phyloP scores from a whole-genome alignment of 192 early-diverging fungal species.

The Backusella mclennaniae region DNA sequence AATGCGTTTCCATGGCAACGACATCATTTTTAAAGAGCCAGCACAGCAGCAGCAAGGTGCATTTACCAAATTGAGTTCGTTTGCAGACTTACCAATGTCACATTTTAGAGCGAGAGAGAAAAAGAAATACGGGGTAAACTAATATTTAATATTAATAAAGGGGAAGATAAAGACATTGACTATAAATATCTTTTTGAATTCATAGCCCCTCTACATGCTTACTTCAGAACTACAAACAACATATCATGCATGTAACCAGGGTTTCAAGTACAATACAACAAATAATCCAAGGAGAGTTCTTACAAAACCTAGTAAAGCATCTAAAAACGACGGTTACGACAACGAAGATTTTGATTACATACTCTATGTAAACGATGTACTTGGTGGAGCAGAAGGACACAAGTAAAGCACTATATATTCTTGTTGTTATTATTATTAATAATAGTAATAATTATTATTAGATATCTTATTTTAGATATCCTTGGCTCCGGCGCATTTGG shows the following conservation, averaged over 20 bases:
- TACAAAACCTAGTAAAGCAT: slow-evolving; percentile 92
- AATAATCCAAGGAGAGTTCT: slow-evolving; percentile 92
- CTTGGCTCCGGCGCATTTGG: slow-evolving; percentile 98
- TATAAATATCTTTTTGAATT: background rate
- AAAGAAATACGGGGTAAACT: slow-evolving; percentile 10
- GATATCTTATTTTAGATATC: slow-evolving; percentile 90
- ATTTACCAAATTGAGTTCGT: background rate
- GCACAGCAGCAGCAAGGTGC: background rate
- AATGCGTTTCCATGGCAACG: background rate
- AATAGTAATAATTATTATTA: slow-evolving; percentile 19
- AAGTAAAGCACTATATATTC: slow-evolving; percentile 62
- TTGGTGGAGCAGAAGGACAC: slow-evolving; percentile 86
- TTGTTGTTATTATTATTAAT: background rate
- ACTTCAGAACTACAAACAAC: slow-evolving; percentile 26
- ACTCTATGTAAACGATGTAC: slow-evolving; percentile 94
- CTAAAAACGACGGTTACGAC: slow-evolving; percentile 90
- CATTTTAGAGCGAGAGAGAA: slow-evolving; percentile 13
- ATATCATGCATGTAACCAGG: slow-evolving; percentile 55
- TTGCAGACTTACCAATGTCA: slow-evolving; percentile 8
- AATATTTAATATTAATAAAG: background rate
- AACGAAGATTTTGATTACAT: slow-evolving; percentile 97
- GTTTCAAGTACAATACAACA: slow-evolving; percentile 79
- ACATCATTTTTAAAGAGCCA: background rate
- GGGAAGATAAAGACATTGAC: background rate
- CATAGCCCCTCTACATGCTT: slow-evolving; percentile 28